Conservation (phyloP, 306 rosid genomes). For the Rubus idaeus region DNA sequence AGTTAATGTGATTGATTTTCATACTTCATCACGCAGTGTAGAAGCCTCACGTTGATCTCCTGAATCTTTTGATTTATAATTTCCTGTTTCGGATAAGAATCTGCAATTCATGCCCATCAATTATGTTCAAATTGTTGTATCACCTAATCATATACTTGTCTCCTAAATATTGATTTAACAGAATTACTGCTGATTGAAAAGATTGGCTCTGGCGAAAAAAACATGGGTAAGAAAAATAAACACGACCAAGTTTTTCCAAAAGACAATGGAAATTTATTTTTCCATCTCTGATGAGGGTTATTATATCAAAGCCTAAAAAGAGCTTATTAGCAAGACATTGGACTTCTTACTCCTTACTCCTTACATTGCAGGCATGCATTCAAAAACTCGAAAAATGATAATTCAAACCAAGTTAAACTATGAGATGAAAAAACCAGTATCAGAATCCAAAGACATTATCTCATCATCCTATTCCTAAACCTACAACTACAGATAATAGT, state of each 20-base stretch:
- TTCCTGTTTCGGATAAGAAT: constrained; percentile 53
- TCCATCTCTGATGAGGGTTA: background rate
- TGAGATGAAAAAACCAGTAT: background rate
- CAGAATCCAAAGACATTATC: background rate
- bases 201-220: background rate
- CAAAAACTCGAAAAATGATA: background rate
- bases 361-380: background rate
- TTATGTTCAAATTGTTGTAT: background rate
- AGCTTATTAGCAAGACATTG: background rate
- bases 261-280: background rate
- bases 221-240: background rate
- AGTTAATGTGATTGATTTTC: constrained; percentile 14
- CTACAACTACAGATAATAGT: background rate
- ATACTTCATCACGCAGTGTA: constrained; percentile 83
- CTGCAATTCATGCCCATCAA: constrained; percentile 46
- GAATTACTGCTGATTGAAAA: background rate
- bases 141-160: background rate
- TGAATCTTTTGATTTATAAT: constrained; percentile 50
- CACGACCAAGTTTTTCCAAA: background rate
- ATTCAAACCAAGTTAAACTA: no score
- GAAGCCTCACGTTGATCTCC: constrained; percentile 70
- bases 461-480: no score
- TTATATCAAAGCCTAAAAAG: background rate
- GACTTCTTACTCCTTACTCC: background rate
- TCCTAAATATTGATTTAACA: background rate